These are phyloP conservation scores for Hibiscus tridactylites DNA, from an alignment of 345 rosid genomes.

Conservation along the genomic window DNA sequence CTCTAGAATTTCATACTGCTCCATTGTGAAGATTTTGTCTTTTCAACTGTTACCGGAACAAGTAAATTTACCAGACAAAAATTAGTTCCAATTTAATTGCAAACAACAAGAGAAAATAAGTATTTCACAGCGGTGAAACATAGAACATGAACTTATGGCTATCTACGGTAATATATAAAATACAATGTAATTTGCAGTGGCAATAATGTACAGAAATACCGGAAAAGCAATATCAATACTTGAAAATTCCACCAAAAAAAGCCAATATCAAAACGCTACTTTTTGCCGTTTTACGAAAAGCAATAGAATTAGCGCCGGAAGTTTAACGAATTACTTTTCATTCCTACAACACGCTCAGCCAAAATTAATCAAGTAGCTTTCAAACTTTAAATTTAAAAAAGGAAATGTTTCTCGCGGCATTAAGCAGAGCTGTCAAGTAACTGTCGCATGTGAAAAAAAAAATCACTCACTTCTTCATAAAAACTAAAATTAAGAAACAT, in stretches of 20 bases:
- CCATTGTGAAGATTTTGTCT: constrained; percentile 35
- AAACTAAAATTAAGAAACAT: not conserved
- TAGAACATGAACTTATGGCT: not conserved
- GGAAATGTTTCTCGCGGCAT: not conserved
- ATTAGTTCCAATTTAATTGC: not conserved
- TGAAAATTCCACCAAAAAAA: not conserved
- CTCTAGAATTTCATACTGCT: constrained; percentile 83
- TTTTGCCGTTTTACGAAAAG: not conserved
- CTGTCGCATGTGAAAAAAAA: not conserved
- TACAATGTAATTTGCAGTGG: not conserved
- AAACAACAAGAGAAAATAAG: not conserved
- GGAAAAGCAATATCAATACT: not conserved
- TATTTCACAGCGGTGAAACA: not conserved
- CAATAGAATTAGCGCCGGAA: not conserved
- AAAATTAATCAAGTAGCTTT: not conserved
- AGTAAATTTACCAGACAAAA: constrained; percentile 1
- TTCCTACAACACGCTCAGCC: not conserved
- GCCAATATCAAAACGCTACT: not conserved
- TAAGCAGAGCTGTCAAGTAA: constrained; percentile 6
- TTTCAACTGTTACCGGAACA: not conserved
- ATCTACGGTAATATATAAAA: not conserved
- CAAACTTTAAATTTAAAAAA: not conserved
- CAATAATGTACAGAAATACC: not conserved
- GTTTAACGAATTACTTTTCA: not conserved
- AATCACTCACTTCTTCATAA: not conserved